Evolutionary conservation across 2,329 filamentous ascomycete species (phyloP).

Genomic region (Kalaharituber pfeilii): DNA sequence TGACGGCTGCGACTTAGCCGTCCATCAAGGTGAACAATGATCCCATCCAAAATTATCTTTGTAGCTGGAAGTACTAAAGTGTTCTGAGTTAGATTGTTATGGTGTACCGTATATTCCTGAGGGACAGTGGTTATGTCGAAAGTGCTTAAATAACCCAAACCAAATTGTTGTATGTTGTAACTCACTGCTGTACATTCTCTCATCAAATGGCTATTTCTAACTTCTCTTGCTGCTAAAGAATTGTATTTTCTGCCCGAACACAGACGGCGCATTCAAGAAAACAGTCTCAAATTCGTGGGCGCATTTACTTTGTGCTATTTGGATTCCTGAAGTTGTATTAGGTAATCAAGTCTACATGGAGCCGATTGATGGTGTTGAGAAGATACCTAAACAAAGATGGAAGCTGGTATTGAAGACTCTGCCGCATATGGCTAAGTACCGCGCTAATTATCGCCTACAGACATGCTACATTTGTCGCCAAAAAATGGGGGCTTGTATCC

Average conservation of each 20-base stretch:
- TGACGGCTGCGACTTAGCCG: slow-evolving; percentile 89
- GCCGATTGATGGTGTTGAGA: slow-evolving; percentile 92
- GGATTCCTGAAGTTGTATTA: slow-evolving; percentile 92
- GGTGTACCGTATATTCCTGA: slow-evolving; percentile 97
- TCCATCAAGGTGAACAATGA: slow-evolving; percentile 48
- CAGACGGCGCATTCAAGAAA: slow-evolving; percentile 94
- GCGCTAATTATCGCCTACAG: slow-evolving; percentile 19
- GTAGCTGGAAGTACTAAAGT: background rate
- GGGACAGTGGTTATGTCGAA: slow-evolving; percentile 93
- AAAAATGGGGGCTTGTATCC: slow-evolving; percentile 94
- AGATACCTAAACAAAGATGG: slow-evolving; percentile 89
- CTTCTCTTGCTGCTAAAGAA: slow-evolving; percentile 35
- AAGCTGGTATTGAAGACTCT: slow-evolving; percentile 39
- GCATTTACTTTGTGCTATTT: slow-evolving; percentile 89
- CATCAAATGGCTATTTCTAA: background rate
- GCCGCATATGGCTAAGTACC: background rate
- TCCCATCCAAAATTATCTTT: background rate
- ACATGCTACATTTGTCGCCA: slow-evolving; percentile 94
- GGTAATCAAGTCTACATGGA: slow-evolving; percentile 98
- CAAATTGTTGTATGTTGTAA: slow-evolving; percentile 53
- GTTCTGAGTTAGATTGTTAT: slow-evolving; percentile 57
- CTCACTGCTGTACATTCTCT: background rate
- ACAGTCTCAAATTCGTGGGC: slow-evolving; percentile 94
- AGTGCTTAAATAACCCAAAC: slow-evolving; percentile 87
- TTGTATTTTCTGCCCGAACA: slow-evolving; percentile 97